These are phyloP conservation scores for Eremochloa ophiuroides DNA, from an alignment of 176 grass and related monocot genomes.

Conservation along the genomic window DNA sequence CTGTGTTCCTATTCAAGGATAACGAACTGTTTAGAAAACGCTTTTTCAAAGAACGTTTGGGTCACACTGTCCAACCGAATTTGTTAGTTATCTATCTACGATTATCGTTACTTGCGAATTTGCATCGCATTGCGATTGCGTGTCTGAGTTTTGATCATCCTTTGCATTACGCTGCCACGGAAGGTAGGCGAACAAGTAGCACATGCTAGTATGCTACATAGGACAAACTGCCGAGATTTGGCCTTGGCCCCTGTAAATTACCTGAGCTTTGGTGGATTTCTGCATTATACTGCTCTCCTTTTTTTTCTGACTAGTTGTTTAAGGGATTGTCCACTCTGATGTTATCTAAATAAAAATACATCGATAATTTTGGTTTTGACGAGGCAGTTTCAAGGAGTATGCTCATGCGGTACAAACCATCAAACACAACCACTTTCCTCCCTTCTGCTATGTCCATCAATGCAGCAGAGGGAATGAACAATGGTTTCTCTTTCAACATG, in stretches of 20 bases:
- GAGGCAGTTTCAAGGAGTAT: too few species aligned
- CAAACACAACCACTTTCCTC: too few species aligned
- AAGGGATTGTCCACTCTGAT: not conserved
- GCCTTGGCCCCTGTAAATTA: too few species aligned
- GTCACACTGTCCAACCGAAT: too few species aligned
- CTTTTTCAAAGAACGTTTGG: not conserved
- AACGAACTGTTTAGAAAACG: not conserved
- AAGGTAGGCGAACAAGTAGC: too few species aligned
- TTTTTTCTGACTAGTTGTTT: not conserved
- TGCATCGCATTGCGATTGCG: too few species aligned
- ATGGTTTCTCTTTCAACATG: not conserved
- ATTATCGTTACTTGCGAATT: too few species aligned
- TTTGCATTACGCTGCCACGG: not conserved
- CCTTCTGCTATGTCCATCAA: too few species aligned
- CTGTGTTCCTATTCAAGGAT: not conserved
- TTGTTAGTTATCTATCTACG: too few species aligned
- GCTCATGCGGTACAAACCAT: too few species aligned
- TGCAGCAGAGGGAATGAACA: not conserved
- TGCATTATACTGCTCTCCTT: not conserved
- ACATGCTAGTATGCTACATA: not conserved
- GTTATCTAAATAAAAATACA: not conserved
- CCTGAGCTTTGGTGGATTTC: too few species aligned
- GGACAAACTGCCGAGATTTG: not conserved
- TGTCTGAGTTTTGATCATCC: not conserved
- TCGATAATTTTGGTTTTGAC: not conserved